A percentile compares a stretch with the other conserved stretches of the same genome.
Evolutionary conservation across 805 yeast genomes (phyloP).

Genomic region (Candida anglica): DNA sequence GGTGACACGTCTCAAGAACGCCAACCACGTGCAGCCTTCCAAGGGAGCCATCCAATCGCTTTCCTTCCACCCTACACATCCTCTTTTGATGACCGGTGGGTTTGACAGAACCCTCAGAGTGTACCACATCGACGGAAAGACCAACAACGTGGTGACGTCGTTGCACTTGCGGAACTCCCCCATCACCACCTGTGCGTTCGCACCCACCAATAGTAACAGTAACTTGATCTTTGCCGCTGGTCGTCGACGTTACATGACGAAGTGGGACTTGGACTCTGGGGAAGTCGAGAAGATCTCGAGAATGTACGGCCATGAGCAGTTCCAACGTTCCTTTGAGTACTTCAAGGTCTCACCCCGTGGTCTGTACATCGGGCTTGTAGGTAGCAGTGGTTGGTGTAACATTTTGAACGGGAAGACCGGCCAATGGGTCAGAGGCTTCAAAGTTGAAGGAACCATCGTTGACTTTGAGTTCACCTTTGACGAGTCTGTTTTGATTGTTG

Average conservation of each 20-base stretch:
- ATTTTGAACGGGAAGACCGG: conserved; percentile 71
- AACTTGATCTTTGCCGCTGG: conserved; percentile 78
- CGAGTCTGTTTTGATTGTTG: conserved; percentile 45
- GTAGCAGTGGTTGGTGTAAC: conserved; percentile 90
- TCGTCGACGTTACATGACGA: conserved; percentile 85
- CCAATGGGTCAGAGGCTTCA: conserved; percentile 84
- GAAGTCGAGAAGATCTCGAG: conserved; percentile 79
- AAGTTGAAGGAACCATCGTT: conserved; percentile 79
- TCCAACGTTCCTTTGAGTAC: conserved; percentile 83
- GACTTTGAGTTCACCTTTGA: conserved; percentile 70
- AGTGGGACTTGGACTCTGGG: conserved; percentile 78
- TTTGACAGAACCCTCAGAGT: conserved; percentile 84
- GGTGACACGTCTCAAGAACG: conserved; percentile 82
- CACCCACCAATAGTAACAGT: conserved; percentile 28
- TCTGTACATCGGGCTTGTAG: conserved; percentile 65
- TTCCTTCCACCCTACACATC: conserved; percentile 80
- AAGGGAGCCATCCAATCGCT: conserved; percentile 81
- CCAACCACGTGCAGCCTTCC: conserved; percentile 65
- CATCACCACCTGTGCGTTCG: conserved; percentile 69
- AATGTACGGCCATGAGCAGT: conserved; percentile 85
- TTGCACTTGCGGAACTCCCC: conserved; percentile 78
- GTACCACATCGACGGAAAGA: conserved; percentile 86
- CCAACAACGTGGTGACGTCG: conserved; percentile 77
- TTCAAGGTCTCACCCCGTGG: conserved; percentile 78
- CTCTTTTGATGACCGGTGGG: conserved; percentile 86